These are phyloP conservation scores for Penicillium sp. DNA, from an alignment of 2,329 filamentous ascomycete species.

Conservation along the genomic window DNA sequence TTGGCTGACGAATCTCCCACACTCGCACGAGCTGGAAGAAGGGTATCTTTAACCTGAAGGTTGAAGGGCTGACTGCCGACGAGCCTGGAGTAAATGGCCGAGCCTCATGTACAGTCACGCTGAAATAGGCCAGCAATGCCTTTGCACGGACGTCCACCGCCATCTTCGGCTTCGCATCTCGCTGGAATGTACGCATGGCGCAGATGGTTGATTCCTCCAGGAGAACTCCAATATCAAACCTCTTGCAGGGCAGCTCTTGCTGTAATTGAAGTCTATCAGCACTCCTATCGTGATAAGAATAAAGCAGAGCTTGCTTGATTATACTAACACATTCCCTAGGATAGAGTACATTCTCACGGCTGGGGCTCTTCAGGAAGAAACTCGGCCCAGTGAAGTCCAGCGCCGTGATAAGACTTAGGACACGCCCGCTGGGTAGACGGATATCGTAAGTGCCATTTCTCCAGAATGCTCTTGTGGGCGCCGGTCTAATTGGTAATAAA, in stretches of 20 bases:
- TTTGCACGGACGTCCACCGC: slow-evolving; percentile 50
- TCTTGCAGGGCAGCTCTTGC: slow-evolving; percentile 50
- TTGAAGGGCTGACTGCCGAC: not conserved
- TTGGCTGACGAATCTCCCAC: slow-evolving; percentile 37
- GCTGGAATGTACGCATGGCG: slow-evolving; percentile 55
- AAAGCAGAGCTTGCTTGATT: not conserved
- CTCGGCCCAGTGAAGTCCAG: slow-evolving; percentile 30
- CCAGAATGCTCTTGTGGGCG: slow-evolving; percentile 60
- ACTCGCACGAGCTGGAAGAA: slow-evolving; percentile 49
- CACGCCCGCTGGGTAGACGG: slow-evolving; percentile 32
- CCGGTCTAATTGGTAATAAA: slow-evolving; percentile 46
- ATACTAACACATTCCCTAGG: slow-evolving; percentile 43
- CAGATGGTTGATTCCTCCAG: slow-evolving; percentile 60
- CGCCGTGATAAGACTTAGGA: slow-evolving; percentile 26
- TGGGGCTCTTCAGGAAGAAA: slow-evolving; percentile 39
- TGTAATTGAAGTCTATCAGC: not conserved
- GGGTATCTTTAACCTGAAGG: slow-evolving; percentile 51
- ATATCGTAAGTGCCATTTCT: slow-evolving; percentile 30
- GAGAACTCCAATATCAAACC: slow-evolving; percentile 67
- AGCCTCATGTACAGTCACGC: slow-evolving; percentile 32
- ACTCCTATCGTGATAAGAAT: not conserved
- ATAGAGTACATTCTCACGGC: slow-evolving; percentile 37
- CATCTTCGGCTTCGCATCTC: slow-evolving; percentile 35
- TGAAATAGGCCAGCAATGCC: slow-evolving; percentile 52
- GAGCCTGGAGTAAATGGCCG: not conserved